Base-by-base conservation (phyloP, 495 filamentous ascomycete genomes). In the Neurospora discreta region DNA sequence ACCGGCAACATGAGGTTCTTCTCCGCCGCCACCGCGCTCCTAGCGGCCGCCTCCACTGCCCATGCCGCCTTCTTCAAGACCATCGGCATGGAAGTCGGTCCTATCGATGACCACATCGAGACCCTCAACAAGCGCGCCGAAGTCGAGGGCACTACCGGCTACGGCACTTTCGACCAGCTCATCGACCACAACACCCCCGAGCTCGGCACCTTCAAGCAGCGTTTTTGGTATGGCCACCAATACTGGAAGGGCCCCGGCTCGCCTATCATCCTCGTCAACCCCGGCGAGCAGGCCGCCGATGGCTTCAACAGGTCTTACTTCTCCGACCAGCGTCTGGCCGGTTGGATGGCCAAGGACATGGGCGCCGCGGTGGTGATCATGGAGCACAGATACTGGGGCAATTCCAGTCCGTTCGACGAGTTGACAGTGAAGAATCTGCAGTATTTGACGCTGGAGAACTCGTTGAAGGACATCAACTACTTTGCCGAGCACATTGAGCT, bases 341-440 rank as follows among this genome's bases (percentile, higher is more conserved):
- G 88, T 68, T 73, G 81, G 1, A 83, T 84, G 68, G 88, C 87
- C 6, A 78, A 87, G 76, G 82, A 84, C 71, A 83, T 87, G 36
- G 83, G 86, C 68, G 88, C 84, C 52, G 88, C 88, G 16, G 85
- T 86, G 15, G 71, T 90, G 46, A 77, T 89, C 70, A 71, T 89
- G 65, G 88, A 90, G 79, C 88, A 89, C 73, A 83, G 88, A 33
- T 90, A 89, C 78, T 90, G 86, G 85, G 88, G 88, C 44, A 80
- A 81, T 70, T 90, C 87, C 8, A 89, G 88, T 1, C 90, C 90
- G 2, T 90, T 85, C 74, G 77, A 80, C 16, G 77, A 80, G 20
- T 78, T 91, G 70, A 87, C 83, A 1, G 79, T 85, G 10, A 79
- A 89, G 72, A 90, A 86, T 23, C 78, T 92, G 76, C 82, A 87